Conservation (phyloP, 139 green algal genomes). For the Edaphochlamys debaryana region DNA sequence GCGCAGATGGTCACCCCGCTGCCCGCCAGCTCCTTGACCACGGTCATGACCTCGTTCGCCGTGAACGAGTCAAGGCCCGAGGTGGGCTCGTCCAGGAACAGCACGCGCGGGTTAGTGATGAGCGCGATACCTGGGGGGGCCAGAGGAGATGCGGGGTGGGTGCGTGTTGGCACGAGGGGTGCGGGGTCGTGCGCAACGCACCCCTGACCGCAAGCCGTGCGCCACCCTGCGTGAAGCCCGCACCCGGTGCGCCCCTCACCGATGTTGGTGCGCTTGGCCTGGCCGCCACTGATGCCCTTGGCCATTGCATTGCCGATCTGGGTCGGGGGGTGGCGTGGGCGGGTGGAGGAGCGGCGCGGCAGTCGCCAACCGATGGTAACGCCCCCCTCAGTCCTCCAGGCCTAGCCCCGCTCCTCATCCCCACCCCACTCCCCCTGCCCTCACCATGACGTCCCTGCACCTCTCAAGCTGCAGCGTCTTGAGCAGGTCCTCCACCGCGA, state of each 20-base stretch:
- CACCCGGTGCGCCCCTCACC: slow-evolving; percentile 23
- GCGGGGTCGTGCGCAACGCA: too few relatives aligned
- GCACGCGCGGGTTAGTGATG: slow-evolving; percentile 64
- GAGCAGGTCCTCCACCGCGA: slow-evolving; percentile 60
- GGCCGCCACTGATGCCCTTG: slow-evolving; percentile 73
- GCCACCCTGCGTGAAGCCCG: too few relatives aligned
- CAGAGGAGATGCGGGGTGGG: background rate
- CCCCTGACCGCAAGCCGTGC: too few relatives aligned
- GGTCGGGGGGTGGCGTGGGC: background rate
- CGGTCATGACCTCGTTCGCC: slow-evolving; percentile 69
- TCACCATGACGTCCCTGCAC: slow-evolving; percentile 48
- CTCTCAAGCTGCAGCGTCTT: slow-evolving; percentile 42
- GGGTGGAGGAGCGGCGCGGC: background rate
- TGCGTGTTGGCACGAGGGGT: background rate
- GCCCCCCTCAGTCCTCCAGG: too few relatives aligned
- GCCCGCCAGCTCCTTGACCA: slow-evolving; percentile 47
- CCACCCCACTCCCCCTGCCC: background rate
- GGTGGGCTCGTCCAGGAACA: slow-evolving; percentile 85
- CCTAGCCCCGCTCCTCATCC: too few relatives aligned
- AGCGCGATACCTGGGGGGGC: slow-evolving; percentile 25
- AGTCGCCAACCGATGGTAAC: background rate
- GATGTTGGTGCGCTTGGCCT: slow-evolving; percentile 74
- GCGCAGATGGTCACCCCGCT: slow-evolving; percentile 72
- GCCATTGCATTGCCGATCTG: slow-evolving; percentile 61
- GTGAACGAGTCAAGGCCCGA: slow-evolving; percentile 81